Evolutionary conservation across 345 rosid genomes (phyloP), one percentile per base, ranked within the genome.

Genomic region (Combretum micranthum): DNA sequence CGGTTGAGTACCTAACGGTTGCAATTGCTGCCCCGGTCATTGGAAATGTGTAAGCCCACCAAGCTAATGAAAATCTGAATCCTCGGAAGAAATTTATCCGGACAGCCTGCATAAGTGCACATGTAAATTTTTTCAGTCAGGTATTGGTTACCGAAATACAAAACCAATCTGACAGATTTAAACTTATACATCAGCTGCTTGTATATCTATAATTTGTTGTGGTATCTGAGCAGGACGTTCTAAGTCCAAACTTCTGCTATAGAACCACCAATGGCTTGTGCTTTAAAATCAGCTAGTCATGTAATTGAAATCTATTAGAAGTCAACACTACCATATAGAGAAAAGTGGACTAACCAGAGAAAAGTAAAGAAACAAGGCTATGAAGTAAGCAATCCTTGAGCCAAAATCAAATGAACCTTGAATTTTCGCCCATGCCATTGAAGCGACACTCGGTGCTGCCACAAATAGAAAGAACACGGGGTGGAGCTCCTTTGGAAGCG

Each of bases 41-140:
- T 0, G 98, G 90, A 64, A 92, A 88, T 18, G 96, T 88, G 65
- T 86, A 92, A 9, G 95, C 98, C 96, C 98, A 92, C 95, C 95
- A 86, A 52, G 95, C 85, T 72, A 83, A 62, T 26, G 95, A 88
- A 68, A 92, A 88, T 83, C 72, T 85, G 70, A 92, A 78, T 65
- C 96, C 98, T 3, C 95, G 68, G 73, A 92, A 92, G 47, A 84
- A 80, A 63, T 84, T 81, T 15, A 83, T 64, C 1, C 95, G 80
- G 53, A 87, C 90, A 8, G 85, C 95, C 96, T 88, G 80, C 67
- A 72, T 65, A 53, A 4, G 42, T 2, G 22, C 6, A 22, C 7
- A 5, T 13, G 49, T 44, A 32, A 4, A 32, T 32, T 9, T 32
- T 32, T 20, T 1, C 19, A 13, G 43, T 56, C 14, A 21, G 32